phyloP scores from a whole-genome alignment of 2,329 filamentous ascomycete species.

The Aureobasidium sp. region DNA sequence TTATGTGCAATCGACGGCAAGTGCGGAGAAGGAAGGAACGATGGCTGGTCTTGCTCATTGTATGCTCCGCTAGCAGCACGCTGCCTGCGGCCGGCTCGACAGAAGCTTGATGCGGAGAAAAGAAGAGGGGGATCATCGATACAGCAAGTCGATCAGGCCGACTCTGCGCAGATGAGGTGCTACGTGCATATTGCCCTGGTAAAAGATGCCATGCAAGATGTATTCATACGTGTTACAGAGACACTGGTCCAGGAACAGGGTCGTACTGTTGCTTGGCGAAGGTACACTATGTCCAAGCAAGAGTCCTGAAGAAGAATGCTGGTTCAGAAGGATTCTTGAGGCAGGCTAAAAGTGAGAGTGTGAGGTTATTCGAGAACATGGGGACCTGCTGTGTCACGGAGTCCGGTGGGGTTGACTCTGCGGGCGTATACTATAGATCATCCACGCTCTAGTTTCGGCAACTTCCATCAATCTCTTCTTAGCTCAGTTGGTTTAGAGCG shows the following conservation, averaged over 20 bases:
- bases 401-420: not conserved
- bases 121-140: not conserved
- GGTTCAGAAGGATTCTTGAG: not conserved
- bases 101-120: not conserved
- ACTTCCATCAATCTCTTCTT: conserved; percentile 7
- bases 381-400: not conserved
- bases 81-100: not conserved
- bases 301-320: not conserved
- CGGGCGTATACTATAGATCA: not conserved
- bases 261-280: not conserved
- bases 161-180: not conserved
- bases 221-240: not conserved
- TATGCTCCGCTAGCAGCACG: not conserved
- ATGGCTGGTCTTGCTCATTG: not conserved
- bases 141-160: not conserved
- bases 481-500: conserved; percentile 14
- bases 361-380: not conserved
- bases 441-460: not conserved
- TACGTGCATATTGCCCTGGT: not conserved
- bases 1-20: not conserved
- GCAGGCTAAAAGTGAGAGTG: not conserved
- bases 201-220: not conserved
- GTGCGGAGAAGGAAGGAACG: not conserved
- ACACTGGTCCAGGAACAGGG: not conserved
- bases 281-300: not conserved